Percentiles rank a stretch among this genome's conserved stretches.
Evolutionary conservation across 345 rosid species (phyloP).

Genomic region (Salix exigua): DNA sequence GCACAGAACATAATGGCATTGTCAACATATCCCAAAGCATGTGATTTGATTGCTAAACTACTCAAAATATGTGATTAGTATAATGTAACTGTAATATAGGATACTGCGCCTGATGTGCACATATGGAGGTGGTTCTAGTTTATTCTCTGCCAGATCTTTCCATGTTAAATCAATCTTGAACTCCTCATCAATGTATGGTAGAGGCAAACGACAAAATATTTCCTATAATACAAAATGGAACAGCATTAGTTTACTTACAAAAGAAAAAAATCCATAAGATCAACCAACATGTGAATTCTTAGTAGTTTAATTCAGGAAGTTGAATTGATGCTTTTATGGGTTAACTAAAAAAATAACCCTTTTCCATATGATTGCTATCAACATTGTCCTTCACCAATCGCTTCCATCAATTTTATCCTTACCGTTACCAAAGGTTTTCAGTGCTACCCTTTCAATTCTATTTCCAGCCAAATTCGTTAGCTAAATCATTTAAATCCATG

Average conservation of each 20-base stretch:
- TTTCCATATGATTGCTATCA: too few species aligned
- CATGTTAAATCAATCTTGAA: constrained; percentile 70
- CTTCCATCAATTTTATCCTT: too few species aligned
- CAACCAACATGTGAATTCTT: too few species aligned
- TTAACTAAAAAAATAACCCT: too few species aligned
- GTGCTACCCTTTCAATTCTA: too few species aligned
- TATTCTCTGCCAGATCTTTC: constrained; percentile 50
- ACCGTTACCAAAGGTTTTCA: too few species aligned
- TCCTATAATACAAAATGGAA: constrained; percentile 42
- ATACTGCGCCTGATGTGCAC: constrained; percentile 93
- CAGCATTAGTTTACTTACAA: constrained; percentile 14
- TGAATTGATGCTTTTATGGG: too few species aligned
- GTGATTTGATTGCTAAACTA: background rate
- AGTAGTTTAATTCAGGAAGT: too few species aligned
- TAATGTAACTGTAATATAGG: constrained; percentile 34
- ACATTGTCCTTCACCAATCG: too few species aligned
- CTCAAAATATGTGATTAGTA: background rate
- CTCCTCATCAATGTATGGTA: constrained; percentile 79
- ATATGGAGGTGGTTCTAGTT: constrained; percentile 75
- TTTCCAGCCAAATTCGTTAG: too few species aligned
- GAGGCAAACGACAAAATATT: constrained; percentile 67
- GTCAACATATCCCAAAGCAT: background rate
- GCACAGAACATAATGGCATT: background rate
- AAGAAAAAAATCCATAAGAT: too few species aligned
- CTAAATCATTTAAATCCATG: too few species aligned